Conservation (phyloP, 202 grass and related monocot genomes). For the Dendrocalamus latiflorus region DNA sequence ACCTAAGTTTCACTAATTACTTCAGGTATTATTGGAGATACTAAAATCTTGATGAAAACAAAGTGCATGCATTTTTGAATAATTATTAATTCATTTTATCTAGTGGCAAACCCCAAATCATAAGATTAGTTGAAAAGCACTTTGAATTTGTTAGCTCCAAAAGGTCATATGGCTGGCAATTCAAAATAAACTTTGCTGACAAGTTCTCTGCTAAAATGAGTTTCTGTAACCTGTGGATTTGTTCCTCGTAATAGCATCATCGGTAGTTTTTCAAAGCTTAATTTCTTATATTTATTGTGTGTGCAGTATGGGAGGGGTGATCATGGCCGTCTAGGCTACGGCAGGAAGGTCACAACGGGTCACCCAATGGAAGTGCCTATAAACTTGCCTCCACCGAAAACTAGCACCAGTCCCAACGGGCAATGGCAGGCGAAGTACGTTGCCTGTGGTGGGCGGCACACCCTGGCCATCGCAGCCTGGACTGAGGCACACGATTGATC, state of each 20-base stretch:
- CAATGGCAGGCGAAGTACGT: constrained; percentile 72
- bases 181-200: background rate
- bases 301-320: constrained; percentile 88
- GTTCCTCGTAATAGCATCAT: background rate
- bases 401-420: constrained; percentile 23
- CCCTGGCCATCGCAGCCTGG: constrained; percentile 74
- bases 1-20: background rate
- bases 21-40: background rate
- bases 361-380: constrained; percentile 75
- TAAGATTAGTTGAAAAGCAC: too few relatives aligned
- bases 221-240: background rate
- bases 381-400: constrained; percentile 49
- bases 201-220: background rate
- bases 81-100: too few relatives aligned
- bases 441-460: constrained; percentile 93
- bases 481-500: constrained; percentile 33
- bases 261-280: background rate
- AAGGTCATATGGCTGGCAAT: background rate
- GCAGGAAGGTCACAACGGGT: constrained; percentile 80
- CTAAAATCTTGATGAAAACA: background rate
- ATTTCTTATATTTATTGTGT: background rate
- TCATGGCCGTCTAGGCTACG: constrained; percentile 83
- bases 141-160: too few relatives aligned
- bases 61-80: background rate
- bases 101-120: too few relatives aligned